A percentile compares a stretch with the other conserved stretches of the same genome.
Conservation (phyloP, 345 rosid genomes). For the Arabidopsis thaliana region TAIR10.1 NC_003076.8:24754001-24754500, state of each 20-base stretch:
- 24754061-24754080: background rate
- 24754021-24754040: conserved; percentile 14
- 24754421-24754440: conserved; percentile 45
- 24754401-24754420: conserved; percentile 54
- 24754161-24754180: conserved; percentile 74
- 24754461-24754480: conserved; percentile 48
- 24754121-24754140: conserved; percentile 60
- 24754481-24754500: conserved; percentile 56
- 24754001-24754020: conserved; percentile 70
- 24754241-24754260: conserved; percentile 53
- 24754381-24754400: conserved; percentile 74
- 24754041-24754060: background rate
- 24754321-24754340: conserved; percentile 45
- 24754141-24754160: conserved; percentile 73
- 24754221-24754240: conserved; percentile 54
- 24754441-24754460: conserved; percentile 46
- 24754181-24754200: conserved; percentile 69
- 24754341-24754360: conserved; percentile 50
- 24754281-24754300: background rate
- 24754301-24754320: background rate
- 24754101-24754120: conserved; percentile 69
- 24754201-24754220: conserved; percentile 57
- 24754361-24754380: conserved; percentile 56
- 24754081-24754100: conserved; percentile 49
- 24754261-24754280: conserved; percentile 37